phyloP scores from a whole-genome alignment of 768 basidiomycete genomes.

The Tylopilus plumbeoviolaceoides region DNA sequence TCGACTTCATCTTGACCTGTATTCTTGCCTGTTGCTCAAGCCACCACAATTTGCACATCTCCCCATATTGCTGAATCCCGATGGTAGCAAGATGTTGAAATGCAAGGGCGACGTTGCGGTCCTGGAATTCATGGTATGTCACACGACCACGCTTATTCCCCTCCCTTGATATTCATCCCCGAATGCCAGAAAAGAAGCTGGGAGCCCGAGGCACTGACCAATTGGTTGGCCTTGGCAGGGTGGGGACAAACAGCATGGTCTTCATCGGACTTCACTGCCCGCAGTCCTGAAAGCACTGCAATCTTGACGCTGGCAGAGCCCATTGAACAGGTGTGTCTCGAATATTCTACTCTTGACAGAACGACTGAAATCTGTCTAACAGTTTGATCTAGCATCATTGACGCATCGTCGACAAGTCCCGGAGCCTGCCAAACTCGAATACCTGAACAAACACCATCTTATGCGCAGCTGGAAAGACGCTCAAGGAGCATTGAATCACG shows the following conservation, averaged over 20 bases:
- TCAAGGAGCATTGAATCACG: slow-evolving; percentile 50
- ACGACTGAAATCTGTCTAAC: not conserved
- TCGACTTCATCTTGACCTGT: slow-evolving; percentile 87
- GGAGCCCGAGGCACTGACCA: slow-evolving; percentile 85
- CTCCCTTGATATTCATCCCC: not conserved
- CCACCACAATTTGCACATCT: slow-evolving; percentile 88
- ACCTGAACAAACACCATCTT: slow-evolving; percentile 86
- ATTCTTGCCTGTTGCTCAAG: slow-evolving; percentile 65
- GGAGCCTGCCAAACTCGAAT: slow-evolving; percentile 75
- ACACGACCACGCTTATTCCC: not conserved
- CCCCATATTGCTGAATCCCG: slow-evolving; percentile 83
- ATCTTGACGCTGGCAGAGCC: slow-evolving; percentile 62
- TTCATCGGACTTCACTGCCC: slow-evolving; percentile 21
- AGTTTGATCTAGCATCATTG: slow-evolving; percentile 76
- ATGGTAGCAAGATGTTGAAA: slow-evolving; percentile 94
- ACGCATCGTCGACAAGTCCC: slow-evolving; percentile 84
- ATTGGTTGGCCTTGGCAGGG: slow-evolving; percentile 93
- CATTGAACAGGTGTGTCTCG: slow-evolving; percentile 49
- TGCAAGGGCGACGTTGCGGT: slow-evolving; percentile 87
- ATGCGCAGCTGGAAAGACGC: slow-evolving; percentile 50
- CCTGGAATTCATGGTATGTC: slow-evolving; percentile 74
- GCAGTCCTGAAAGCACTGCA: slow-evolving; percentile 61
- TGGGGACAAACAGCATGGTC: slow-evolving; percentile 65
- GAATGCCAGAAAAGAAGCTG: slow-evolving; percentile 68
- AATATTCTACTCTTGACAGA: slow-evolving; percentile 1